Conservation (phyloP, 257 asterid species). For the Nicotiana knightiana region DNA sequence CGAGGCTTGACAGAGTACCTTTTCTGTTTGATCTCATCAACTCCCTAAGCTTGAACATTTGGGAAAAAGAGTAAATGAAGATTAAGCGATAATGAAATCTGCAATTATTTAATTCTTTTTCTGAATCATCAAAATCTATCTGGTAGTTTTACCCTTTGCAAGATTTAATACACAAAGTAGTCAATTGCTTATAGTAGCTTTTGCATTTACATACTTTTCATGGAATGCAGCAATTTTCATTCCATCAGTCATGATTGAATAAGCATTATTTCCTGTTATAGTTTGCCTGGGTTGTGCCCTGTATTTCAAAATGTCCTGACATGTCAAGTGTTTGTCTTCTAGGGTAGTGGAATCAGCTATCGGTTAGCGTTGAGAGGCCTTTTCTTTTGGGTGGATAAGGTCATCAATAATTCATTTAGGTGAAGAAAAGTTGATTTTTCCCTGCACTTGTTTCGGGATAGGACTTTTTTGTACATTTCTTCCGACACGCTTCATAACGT, state of each 20-base stretch:
- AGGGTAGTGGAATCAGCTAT: slow-evolving; percentile 2
- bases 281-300: neutral
- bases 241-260: neutral
- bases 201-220: neutral
- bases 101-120: neutral
- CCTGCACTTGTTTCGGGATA: neutral
- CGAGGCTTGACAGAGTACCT: neutral
- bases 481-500: neutral
- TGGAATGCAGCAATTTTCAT: neutral
- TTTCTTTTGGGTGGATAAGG: neutral
- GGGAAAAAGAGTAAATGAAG: neutral
- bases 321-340: neutral
- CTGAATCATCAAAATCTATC: neutral
- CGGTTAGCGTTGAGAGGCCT: neutral
- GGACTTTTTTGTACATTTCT: neutral
- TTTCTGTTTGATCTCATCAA: neutral
- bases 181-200: neutral
- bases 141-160: neutral
- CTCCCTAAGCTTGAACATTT: neutral
- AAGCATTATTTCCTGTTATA: neutral
- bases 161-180: neutral
- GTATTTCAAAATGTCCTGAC: slow-evolving; percentile 1
- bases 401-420: neutral
- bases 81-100: neutral
- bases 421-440: neutral